Evolutionary conservation across 306 rosid species (phyloP), one percentile per base, ranked within the genome.

Genomic region (Dalbergia cochinchinensis): DNA sequence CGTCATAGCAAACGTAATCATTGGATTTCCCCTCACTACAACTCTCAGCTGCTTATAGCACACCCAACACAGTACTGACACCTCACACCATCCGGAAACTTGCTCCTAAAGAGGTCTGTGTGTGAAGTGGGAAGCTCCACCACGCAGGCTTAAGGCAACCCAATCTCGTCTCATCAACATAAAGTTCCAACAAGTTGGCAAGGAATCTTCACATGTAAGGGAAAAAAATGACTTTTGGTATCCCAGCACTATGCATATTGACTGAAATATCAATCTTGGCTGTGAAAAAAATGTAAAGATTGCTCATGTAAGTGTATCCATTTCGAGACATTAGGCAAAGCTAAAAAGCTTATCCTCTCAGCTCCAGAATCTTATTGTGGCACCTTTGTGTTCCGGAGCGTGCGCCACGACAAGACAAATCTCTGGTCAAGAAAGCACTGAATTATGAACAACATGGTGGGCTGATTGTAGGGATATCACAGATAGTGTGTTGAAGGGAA

Each of bases 351-450:
- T 18, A 42, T 68, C 82, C 63, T 62, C 69, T 71, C 13, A 79
- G 20, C 68, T 74, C 64, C 16, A 67, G 78, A 84, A 81, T 64
- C 83, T 71, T 72, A 6, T 26, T 37, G 79, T 70, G 68, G 54
- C 80, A 81, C 48, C 48, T 55, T 77, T 60, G 62, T 58, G 69
- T 77, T 69, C 65, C 73, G 59, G 26, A 63, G 74, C 78, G 41
- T 74, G 61, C 55, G 71, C 50, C 73, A 53, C 60, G 87, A 85
- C 75, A 69, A 83, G 71, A 26, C 31, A 3, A 85, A 81, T 51
- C 77, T 79, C 0, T 11, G 78, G 88, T 87, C 85, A 81, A 85
- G 55, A 13, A 18, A 65, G 71, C 74, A 79, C 71, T 85, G 69
- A 74, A 76, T 80, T 34, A 70, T 74, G 39, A 77, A 48, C 51